phyloP scores from a whole-genome alignment of 2,329 filamentous ascomycete genomes.

The Pseudogymnoascus sp. region DNA sequence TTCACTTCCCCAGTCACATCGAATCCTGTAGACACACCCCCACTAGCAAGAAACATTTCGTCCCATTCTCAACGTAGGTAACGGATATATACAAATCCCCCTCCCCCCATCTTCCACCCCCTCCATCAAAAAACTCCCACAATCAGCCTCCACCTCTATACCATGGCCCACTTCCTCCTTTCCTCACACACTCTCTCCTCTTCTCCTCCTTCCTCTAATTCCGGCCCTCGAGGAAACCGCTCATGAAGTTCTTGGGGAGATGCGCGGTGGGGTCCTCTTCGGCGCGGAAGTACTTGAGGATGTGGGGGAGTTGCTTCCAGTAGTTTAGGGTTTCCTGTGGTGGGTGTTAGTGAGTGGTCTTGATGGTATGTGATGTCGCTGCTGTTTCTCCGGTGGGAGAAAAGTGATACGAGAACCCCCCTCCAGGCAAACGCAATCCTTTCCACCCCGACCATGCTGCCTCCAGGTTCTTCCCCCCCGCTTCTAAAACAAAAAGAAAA shows the following conservation, averaged over 20 bases:
- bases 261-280: constrained; percentile 71
- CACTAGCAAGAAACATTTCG: not conserved
- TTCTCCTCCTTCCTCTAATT: not conserved
- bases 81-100: constrained; percentile 3
- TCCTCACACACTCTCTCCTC: not conserved
- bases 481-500: not conserved
- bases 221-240: constrained; percentile 76
- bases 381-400: not conserved
- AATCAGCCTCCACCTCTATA: not conserved
- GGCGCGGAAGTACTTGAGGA: constrained; percentile 93
- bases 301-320: constrained; percentile 94
- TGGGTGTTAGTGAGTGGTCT: not conserved
- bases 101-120: not conserved
- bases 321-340: constrained; percentile 92
- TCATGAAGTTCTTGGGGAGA: constrained; percentile 84
- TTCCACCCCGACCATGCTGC: not conserved
- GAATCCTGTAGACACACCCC: not conserved
- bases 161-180: not conserved
- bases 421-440: too few relatives aligned
- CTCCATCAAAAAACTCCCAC: not conserved
- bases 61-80: not conserved
- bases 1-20: not conserved
- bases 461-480: not conserved
- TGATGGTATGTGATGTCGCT: not conserved
- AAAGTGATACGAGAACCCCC: not conserved